These are phyloP conservation scores for Auricularia heimuer DNA, from an alignment of 768 basidiomycete genomes.

Conservation along the genomic window DNA sequence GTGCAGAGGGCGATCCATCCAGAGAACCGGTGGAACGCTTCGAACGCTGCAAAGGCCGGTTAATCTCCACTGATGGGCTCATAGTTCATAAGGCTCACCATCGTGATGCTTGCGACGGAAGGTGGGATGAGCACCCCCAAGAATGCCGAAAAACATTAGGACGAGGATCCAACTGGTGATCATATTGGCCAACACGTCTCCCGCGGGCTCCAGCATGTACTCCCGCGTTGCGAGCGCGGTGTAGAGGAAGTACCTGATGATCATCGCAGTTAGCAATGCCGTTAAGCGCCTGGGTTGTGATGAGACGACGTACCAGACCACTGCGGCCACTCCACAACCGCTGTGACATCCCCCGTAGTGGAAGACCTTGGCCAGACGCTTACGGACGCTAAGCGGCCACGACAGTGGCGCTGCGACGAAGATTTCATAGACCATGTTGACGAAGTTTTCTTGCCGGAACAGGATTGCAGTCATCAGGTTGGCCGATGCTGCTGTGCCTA, in stretches of 20 bases:
- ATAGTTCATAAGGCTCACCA: too few relatives aligned
- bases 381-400: background rate
- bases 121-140: background rate
- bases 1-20: background rate
- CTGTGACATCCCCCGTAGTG: constrained; percentile 1
- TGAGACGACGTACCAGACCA: constrained; percentile 6
- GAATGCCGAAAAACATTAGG: background rate
- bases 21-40: background rate
- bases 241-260: constrained; percentile 7
- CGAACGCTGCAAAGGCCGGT: background rate
- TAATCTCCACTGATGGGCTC: too few relatives aligned
- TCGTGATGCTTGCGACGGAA: background rate
- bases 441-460: constrained; percentile 2
- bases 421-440: constrained; percentile 1
- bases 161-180: background rate
- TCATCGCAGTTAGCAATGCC: too few relatives aligned
- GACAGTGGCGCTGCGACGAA: background rate
- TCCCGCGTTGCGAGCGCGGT: constrained; percentile 5
- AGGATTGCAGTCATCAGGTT: constrained; percentile 1
- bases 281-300: too few relatives aligned
- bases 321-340: constrained; percentile 8
- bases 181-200: background rate
- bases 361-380: constrained; percentile 1
- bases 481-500: background rate
- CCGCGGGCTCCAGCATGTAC: background rate